These are phyloP conservation scores for Erysimum cheiri DNA, from an alignment of 441 rosid genomes.

Conservation along the genomic window DNA sequence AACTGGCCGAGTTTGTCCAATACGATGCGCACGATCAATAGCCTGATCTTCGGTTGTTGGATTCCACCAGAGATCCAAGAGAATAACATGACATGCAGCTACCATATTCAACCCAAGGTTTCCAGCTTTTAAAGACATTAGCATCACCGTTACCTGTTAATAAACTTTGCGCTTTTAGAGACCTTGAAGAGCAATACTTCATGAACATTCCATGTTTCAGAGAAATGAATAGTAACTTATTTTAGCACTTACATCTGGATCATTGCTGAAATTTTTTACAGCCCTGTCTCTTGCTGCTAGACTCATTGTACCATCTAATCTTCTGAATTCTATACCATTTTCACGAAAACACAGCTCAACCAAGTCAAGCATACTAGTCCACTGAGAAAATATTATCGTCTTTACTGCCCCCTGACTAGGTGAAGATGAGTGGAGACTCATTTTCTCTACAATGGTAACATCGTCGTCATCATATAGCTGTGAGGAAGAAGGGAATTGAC, in stretches of 20 bases:
- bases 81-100: constrained; percentile 93
- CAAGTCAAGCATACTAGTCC: constrained; percentile 94
- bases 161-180: constrained; percentile 23
- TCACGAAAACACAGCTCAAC: constrained; percentile 63
- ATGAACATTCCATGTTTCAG: constrained; percentile 22
- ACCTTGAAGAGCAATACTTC: constrained; percentile 3
- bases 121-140: constrained; percentile 96
- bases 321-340: constrained; percentile 64
- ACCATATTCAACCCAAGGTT: constrained; percentile 96
- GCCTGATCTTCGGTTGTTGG: constrained; percentile 99
- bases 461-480: constrained; percentile 39
- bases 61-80: constrained; percentile 98
- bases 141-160: constrained; percentile 80
- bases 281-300: constrained; percentile 82
- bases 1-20: constrained; percentile 94
- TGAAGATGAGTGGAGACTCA: constrained; percentile 48
- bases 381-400: constrained; percentile 89
- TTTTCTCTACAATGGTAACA: constrained; percentile 42
- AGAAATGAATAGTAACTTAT: constrained; percentile 13
- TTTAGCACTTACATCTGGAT: constrained; percentile 51
- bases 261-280: constrained; percentile 76
- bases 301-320: constrained; percentile 93
- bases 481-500: constrained; percentile 48
- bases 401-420: constrained; percentile 64
- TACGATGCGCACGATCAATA: constrained; percentile 94